These are phyloP conservation scores for Stemphylium vesicarium DNA, from an alignment of 2,329 filamentous ascomycete species.

Conservation along the genomic window DNA sequence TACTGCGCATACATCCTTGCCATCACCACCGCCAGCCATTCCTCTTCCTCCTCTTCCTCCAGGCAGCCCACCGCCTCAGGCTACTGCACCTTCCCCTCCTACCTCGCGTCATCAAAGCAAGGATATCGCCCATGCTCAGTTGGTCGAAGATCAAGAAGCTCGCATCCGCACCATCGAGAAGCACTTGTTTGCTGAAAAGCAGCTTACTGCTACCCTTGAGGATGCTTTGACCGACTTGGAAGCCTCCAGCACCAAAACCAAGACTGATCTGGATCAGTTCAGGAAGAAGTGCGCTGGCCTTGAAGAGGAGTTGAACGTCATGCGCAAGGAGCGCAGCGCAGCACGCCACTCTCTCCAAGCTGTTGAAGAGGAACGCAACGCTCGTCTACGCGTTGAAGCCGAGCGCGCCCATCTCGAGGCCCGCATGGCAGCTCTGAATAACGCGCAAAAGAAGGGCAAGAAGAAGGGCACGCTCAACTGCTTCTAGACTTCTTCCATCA, in stretches of 20 bases:
- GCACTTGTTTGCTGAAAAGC: constrained; percentile 93
- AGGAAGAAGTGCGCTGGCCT: constrained; percentile 81
- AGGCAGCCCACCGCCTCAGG: constrained; percentile 52
- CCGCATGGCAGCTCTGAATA: constrained; percentile 76
- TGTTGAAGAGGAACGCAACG: constrained; percentile 95
- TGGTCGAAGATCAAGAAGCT: constrained; percentile 92
- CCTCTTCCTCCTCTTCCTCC: constrained; percentile 88
- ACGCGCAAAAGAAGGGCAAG: constrained; percentile 90
- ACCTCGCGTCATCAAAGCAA: constrained; percentile 80
- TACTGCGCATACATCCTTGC: constrained; percentile 79
- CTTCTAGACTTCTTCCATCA: constrained; percentile 67
- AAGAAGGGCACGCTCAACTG: constrained; percentile 96
- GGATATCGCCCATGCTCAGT: constrained; percentile 76
- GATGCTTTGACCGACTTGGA: constrained; percentile 95
- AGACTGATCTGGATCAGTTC: constrained; percentile 88
- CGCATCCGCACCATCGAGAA: constrained; percentile 97
- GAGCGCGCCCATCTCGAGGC: constrained; percentile 90
- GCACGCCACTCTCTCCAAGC: constrained; percentile 76
- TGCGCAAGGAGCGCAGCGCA: constrained; percentile 65
- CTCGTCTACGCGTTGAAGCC: constrained; percentile 86
- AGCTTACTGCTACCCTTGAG: constrained; percentile 92
- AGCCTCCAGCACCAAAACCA: constrained; percentile 87
- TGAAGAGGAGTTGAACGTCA: constrained; percentile 72
- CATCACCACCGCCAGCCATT: constrained; percentile 92
- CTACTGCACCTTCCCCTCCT: constrained; percentile 63